Evolutionary conservation across 1,284 basidiomycete species (phyloP), one percentile per base, ranked within the genome.

Genomic region (Sphaerobolus stellatus): DNA sequence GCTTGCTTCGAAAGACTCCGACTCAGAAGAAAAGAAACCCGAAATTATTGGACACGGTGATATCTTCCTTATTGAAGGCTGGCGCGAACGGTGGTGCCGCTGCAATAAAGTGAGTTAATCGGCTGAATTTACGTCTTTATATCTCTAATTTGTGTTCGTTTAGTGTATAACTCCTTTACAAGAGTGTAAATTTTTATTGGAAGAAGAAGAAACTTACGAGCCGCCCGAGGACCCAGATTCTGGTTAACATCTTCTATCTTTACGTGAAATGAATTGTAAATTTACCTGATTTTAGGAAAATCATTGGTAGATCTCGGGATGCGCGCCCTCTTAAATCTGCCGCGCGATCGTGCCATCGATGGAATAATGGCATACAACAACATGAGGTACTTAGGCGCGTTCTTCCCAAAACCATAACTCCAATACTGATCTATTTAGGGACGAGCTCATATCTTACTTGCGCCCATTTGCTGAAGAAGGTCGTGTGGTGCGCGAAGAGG

Each of bases 171-270:
- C 77, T 0, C 74, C 74, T 4, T 69, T 90, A 33, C 66, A 77
- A 61, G 65, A 66, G 9, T 69, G 79, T 59, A 73, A 78, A 16
- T 90, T 77, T 66, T 74, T 91, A 24, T 68, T 88, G n/a, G 77
- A 86, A 57, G 86, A 87, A 64, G 89, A 91, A 61, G 88, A 89
- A 43, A 89, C 84, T 0, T 91, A 89, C 59, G 86, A 90, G 64
- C 88, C 86, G 1, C 88, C 89, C 2, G 82, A 88, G 63, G 90
- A 91, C 66, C 88, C 89, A 14, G 89, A 92, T 65, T 89, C 83
- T 58, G 82, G 88, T 83, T 64, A 50, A 70, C 59, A 30, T 48
- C 52, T 57, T 54, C 56, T 36, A n/a, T 31, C 6, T 24, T 31
- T 29, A 44, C 40, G 30, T 24, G 5, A 9, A 16, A n/a, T n/a